A percentile compares a stretch with the other conserved stretches of the same genome.
These are phyloP conservation scores for Parastagonospora nodorum DNA, from an alignment of 2,329 filamentous ascomycete species.

Conservation along the genomic window DNA sequence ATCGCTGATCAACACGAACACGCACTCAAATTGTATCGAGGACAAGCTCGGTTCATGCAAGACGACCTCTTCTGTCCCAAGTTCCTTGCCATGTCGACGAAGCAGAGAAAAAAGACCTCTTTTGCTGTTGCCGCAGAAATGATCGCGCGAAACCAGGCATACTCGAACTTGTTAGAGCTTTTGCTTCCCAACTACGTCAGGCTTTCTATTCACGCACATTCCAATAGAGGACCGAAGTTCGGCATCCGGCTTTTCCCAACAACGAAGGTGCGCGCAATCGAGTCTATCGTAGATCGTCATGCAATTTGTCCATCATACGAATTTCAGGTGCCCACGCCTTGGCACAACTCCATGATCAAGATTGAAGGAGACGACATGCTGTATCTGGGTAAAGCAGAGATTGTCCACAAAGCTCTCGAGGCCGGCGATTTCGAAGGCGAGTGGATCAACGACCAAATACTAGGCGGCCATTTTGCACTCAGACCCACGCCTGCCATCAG, in stretches of 20 bases:
- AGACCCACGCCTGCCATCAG: not conserved
- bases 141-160: conserved; percentile 50
- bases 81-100: conserved; percentile 9
- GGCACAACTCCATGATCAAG: conserved; percentile 47
- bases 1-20: conserved; percentile 20
- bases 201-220: conserved; percentile 52
- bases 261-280: conserved; percentile 25
- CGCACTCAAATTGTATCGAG: conserved; percentile 31
- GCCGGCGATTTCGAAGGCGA: conserved; percentile 9
- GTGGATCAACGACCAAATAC: conserved; percentile 9
- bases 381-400: conserved; percentile 17
- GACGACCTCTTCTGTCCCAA: conserved; percentile 25
- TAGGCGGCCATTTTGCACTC: conserved; percentile 5
- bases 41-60: conserved; percentile 37
- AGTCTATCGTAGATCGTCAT: conserved; percentile 23
- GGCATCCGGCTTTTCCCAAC: conserved; percentile 43
- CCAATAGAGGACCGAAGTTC: conserved; percentile 47
- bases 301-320: conserved; percentile 13
- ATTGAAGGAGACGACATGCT: conserved; percentile 16
- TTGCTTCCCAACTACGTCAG: conserved; percentile 50
- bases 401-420: conserved; percentile 12
- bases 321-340: conserved; percentile 44
- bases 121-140: conserved; percentile 34
- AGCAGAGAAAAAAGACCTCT: conserved; percentile 33
- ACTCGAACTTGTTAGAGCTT: conserved; percentile 51